Evolutionary conservation across 2,329 filamentous ascomycete species (phyloP), one percentile per base, ranked within the genome.

Genomic region (Grosmannia clavigera): DNA sequence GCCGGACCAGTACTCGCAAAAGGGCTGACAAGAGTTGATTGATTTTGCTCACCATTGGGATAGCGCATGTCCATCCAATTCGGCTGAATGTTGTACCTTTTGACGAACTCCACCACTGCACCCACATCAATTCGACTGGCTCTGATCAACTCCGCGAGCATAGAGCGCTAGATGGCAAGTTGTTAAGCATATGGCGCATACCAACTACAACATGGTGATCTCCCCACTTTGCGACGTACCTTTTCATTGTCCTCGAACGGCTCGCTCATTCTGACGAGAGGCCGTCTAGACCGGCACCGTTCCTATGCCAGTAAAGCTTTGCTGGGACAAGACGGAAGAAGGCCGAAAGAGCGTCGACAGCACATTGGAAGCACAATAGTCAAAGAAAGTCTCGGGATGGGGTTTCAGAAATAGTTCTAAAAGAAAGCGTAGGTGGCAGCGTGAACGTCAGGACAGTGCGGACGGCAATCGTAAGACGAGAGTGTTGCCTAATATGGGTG

Each of bases 131-230:
- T 69, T 35, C 73, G 69, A 70, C 80, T 83, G 62, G 74, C 74
- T 66, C 82, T 83, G 69, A 83, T 78, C 65, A 82, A 79, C 69
- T 83, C 81, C 60, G 75, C 78, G 60, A 83, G 74, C 62, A 83
- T 71, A 67, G 81, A 81, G 63, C 80, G 78, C 81, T 83, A 66
- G n/a, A 33, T 10, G n/a, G 25, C 48, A 19, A 38, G 35, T 29
- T n/a, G 31, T 38, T 48, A 46, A 19, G 27, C 9, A 50, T 12
- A 25, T 25, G 29, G 16, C 7, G 33, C 46, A 3, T 1, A 27
- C 2, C 29, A 40, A 29, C 27, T 31, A 27, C 19, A 31, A 58
- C 7, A 58, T n/a, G 14, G 14, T 31, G 25, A 16, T 11, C 14
- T 19, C 9, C 4, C 4, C 10, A 3, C 11, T 14, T 9, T 25